Percentiles rank a stretch among this genome's conserved stretches.
Evolutionary conservation across 768 basidiomycete species (phyloP).

Genomic region (Amanita rubescens): DNA sequence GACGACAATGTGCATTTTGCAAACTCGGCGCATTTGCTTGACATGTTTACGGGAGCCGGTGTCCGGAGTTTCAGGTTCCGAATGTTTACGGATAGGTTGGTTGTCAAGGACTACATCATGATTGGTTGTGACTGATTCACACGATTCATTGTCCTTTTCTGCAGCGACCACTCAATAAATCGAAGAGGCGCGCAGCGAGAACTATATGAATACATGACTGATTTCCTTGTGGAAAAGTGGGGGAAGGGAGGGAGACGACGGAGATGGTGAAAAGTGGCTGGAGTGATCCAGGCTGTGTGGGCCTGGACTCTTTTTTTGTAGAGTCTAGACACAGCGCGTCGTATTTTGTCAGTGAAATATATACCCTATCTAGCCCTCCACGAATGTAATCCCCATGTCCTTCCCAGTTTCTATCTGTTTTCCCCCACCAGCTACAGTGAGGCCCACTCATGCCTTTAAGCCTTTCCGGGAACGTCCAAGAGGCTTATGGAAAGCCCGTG

Average conservation of each 20-base stretch:
- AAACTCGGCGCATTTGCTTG: conserved; percentile 85
- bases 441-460: conserved; percentile 6
- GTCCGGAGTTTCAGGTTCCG: conserved; percentile 79
- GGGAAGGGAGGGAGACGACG: conserved; percentile 68
- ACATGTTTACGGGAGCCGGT: conserved; percentile 79
- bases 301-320: conserved; percentile 11
- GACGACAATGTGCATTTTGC: conserved; percentile 97
- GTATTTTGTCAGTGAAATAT: not conserved
- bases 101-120: conserved; percentile 13
- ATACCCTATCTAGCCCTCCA: conserved; percentile 1
- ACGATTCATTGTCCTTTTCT: not conserved
- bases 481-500: conserved; percentile 40
- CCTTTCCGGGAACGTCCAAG: conserved; percentile 25
- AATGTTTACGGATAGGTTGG: conserved; percentile 93
- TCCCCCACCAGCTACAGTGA: conserved; percentile 1
- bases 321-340: conserved; percentile 11
- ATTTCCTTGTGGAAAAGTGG: conserved; percentile 89
- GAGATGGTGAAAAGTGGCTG: conserved; percentile 39
- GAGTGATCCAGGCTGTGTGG: conserved; percentile 4
- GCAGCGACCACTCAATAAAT: conserved; percentile 74
- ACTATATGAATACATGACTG: conserved; percentile 79
- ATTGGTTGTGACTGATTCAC: conserved; percentile 9
- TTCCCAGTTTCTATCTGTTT: conserved; percentile 19
- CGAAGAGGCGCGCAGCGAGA: conserved; percentile 76
- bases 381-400: conserved; percentile 15